Evolutionary conservation across 495 filamentous ascomycete species (phyloP), one percentile per base, ranked within the genome.

Genomic region (Xylaria castorea): DNA sequence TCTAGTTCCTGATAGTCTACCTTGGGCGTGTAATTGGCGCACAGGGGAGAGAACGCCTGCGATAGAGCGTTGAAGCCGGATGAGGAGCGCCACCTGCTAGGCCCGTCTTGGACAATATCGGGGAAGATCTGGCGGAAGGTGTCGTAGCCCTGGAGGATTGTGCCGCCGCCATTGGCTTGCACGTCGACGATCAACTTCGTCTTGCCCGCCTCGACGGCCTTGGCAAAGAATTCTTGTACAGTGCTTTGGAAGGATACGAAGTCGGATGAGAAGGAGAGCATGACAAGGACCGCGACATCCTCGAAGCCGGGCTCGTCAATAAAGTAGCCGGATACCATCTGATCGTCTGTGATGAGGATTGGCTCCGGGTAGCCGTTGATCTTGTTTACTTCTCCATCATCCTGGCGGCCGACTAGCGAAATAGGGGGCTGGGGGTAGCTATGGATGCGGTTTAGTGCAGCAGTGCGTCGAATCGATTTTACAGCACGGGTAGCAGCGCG

Each of bases 141-240:
- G 34, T 71, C 69, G 36, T 71, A 71, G 27, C 78, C 78, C 55
- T 76, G 73, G 44, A 83, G 66, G 48, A 84, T 81, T 51, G 74
- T 81, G 18, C 87, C 87, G 18, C 86, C 86, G 0, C 73, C 75
- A 74, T 89, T 89, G 20, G 76, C 77, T n/a, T 83, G 77, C 1
- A 89, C 42, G 69, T 89, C 86, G 63, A 88, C 82, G 57, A 88
- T 68, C 14, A 88, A 71, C 53, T 85, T 87, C 48, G 76, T 83
- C 66, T 83, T 85, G 5, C 81, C 82, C 27, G 78, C 77, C n/a
- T 76, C 77, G 51, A 72, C 64, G 20, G 79, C 78, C 46, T 74
- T 71, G 20, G 77, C 61, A 61, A 86, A 71, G 73, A 83, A 83
- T 5, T 78, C 74, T 12, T 75, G 71, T 25, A 76, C 78, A 4